Conservation (phyloP, 306 rosid genomes). For the Medicago ruthenica region DNA sequence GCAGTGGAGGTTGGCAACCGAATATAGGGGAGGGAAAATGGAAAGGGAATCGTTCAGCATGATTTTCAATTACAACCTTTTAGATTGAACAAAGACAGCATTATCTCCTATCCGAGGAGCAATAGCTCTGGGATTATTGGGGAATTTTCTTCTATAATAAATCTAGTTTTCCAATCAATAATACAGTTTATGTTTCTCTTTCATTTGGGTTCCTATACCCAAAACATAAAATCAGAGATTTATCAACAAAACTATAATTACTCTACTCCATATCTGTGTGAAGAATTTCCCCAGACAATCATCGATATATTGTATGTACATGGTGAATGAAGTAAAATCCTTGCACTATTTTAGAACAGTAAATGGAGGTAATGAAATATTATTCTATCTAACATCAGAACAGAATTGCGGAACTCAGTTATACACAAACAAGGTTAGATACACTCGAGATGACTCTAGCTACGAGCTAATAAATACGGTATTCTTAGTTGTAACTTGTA, state of each 20-base stretch:
- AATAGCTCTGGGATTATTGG: background rate
- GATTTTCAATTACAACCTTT: background rate
- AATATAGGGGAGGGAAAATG: background rate
- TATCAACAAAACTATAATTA: constrained; percentile 9
- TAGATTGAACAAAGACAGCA: background rate
- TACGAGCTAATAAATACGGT: constrained; percentile 15
- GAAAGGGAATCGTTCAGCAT: background rate
- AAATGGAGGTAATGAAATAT: background rate
- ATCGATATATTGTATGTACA: background rate
- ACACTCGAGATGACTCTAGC: constrained; percentile 11
- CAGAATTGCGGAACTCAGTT: constrained; percentile 24
- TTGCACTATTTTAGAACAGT: background rate
- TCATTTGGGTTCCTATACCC: constrained; percentile 12
- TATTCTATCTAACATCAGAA: background rate
- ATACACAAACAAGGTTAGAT: constrained; percentile 8
- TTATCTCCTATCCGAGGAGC: background rate
- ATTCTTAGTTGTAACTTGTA: background rate
- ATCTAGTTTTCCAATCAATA: background rate
- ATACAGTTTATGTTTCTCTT: background rate
- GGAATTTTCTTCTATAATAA: background rate
- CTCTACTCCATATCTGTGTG: constrained; percentile 1
- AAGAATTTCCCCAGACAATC: constrained; percentile 21
- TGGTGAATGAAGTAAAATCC: constrained; percentile 9
- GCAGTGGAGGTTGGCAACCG: background rate
- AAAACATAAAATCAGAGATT: constrained; percentile 18